Base-by-base conservation (phyloP, 768 basidiomycete species). In the Rhizopogon roseolus region DNA sequence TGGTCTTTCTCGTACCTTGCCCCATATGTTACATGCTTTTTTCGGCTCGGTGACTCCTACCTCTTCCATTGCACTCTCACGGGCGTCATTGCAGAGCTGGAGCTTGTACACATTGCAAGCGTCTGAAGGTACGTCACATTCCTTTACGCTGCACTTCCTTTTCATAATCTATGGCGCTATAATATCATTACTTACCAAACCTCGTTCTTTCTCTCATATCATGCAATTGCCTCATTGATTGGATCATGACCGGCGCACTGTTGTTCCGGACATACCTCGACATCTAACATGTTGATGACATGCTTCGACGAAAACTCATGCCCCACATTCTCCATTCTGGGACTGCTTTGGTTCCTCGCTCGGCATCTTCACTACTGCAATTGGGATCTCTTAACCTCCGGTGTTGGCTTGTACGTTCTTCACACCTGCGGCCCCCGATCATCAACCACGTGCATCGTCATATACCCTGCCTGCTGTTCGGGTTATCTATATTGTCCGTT, bases 51-150 rank as follows among this genome's bases (percentile, higher is more conserved):
- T 39, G 57, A 54, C 34, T 51, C 50, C 22, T 22, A 22, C 22
- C 22, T 53, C 41, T 36, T 50, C 39, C 41, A 17, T 42, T 50
- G 25, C 29, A 8, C 28, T 60, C 41, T 39, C n/a, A 51, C 39
- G 52, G 49, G 55, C 42, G 48, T 41, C 27, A 37, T 28, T 59
- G 41, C 66, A 92, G 89, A 41, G 84, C 85, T 57, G 88, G 90
- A 54, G 90, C 90, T 41, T 93, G 90, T 69, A 86, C 80, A 3
- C 83, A 92, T 64, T 93, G 90, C 79, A 93, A 91, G 69, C 87
- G 84, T 64, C 82, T 92, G 62, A 93, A 93, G 85, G 88, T 86
- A 70, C 54, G 82, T 72, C 32, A 54, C 45, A 50, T 50, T 27
- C 49, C 46, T 60, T 19, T 17, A 49, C 6, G 5, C n/a, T 38